Conservation (phyloP, 2,329 filamentous ascomycete species). For the Fusarium sp. region DNA sequence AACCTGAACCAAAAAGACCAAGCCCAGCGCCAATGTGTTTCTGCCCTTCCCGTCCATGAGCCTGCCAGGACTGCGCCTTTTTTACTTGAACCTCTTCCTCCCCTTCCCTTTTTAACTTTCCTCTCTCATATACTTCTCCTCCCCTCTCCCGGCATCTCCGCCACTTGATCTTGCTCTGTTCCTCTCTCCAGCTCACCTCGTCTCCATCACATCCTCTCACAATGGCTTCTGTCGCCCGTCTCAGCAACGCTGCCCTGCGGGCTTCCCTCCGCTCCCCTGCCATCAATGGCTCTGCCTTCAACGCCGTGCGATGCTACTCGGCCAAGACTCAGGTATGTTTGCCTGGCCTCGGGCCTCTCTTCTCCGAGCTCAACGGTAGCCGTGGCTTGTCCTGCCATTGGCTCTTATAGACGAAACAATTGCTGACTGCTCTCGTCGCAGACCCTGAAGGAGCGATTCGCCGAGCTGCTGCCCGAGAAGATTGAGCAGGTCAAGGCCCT, state of each 20-base stretch:
- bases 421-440: constrained; percentile 56
- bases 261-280: constrained; percentile 78
- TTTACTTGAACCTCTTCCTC: constrained; percentile 55
- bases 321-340: constrained; percentile 86
- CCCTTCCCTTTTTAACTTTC: constrained; percentile 50
- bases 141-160: constrained; percentile 55
- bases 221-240: constrained; percentile 89
- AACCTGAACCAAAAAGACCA: constrained; percentile 5
- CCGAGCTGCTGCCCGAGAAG: constrained; percentile 94
- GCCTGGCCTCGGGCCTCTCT: constrained; percentile 11
- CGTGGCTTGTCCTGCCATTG: constrained; percentile 3
- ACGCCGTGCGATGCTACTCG: constrained; percentile 91
- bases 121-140: constrained; percentile 52
- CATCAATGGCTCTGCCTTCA: constrained; percentile 82
- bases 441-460: constrained; percentile 99
- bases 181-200: constrained; percentile 49
- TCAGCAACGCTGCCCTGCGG: constrained; percentile 87
- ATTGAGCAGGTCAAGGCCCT: constrained; percentile 99
- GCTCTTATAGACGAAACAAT: background rate
- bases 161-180: constrained; percentile 37
- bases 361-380: too few relatives aligned
- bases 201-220: constrained; percentile 53
- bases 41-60: constrained; percentile 16
- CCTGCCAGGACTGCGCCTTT: constrained; percentile 40
- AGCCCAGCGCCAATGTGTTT: too few relatives aligned